These are phyloP conservation scores for Mucor plumbeus DNA, from an alignment of 371 early-diverging fungal genomes.

Conservation along the genomic window DNA sequence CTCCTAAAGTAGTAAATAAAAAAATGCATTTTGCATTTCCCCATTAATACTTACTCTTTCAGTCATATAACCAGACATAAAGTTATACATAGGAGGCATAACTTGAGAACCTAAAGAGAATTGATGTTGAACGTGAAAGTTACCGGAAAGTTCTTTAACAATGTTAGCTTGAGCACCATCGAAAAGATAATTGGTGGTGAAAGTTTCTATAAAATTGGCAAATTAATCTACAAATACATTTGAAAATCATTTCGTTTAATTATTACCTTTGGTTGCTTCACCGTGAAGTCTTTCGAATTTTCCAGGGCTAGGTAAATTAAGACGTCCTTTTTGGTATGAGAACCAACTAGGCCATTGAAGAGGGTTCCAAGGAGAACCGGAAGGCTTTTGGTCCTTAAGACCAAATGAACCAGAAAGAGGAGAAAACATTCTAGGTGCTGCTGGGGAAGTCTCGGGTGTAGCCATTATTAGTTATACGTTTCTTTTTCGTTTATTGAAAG, in stretches of 20 bases:
- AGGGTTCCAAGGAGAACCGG: conserved; percentile 62
- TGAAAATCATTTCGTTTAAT: background rate
- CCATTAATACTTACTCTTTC: conserved; percentile 39
- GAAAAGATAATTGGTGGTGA: conserved; percentile 83
- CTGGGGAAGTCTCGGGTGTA: conserved; percentile 27
- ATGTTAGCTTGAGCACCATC: conserved; percentile 96
- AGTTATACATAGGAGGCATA: conserved; percentile 89
- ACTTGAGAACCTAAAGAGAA: conserved; percentile 87
- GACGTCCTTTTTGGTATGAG: conserved; percentile 63
- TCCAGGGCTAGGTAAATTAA: conserved; percentile 88
- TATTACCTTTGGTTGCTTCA: conserved; percentile 79
- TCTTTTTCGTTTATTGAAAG: background rate
- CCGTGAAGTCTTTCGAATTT: conserved; percentile 83
- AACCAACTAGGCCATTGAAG: conserved; percentile 64
- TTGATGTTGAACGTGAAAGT: conserved; percentile 94
- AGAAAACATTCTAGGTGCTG: conserved; percentile 29
- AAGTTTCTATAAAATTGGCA: conserved; percentile 59
- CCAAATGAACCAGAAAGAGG: conserved; percentile 33
- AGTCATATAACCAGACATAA: conserved; percentile 78
- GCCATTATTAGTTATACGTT: conserved; percentile 18
- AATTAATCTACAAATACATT: background rate
- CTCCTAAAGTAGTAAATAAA: background rate
- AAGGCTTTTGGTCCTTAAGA: conserved; percentile 39
- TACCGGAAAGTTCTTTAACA: conserved; percentile 86
- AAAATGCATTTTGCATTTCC: background rate